Conservation (phyloP, 2,329 filamentous ascomycete genomes). For the Periconia sp. region DNA sequence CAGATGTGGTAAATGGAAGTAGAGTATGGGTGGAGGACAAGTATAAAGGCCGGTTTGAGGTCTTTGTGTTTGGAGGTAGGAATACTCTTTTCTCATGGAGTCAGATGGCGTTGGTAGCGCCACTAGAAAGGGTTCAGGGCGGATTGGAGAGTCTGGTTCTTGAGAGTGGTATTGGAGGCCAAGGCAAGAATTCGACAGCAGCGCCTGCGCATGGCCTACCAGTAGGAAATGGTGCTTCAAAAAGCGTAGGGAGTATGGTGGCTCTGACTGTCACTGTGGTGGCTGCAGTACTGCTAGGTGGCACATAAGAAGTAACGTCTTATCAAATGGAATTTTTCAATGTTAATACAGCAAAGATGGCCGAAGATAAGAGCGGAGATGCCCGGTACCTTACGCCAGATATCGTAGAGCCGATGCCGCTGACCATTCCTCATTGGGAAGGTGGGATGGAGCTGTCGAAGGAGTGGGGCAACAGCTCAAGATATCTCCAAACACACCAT, state of each 20-base stretch:
- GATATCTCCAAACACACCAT: not conserved
- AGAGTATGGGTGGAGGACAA: slow-evolving; percentile 52
- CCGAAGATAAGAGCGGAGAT: not conserved
- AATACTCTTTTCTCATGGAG: slow-evolving; percentile 58
- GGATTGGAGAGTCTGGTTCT: slow-evolving; percentile 23
- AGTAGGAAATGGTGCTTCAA: not conserved
- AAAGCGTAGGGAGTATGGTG: not conserved
- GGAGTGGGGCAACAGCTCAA: slow-evolving; percentile 21
- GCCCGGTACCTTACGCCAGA: not conserved
- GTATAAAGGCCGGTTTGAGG: slow-evolving; percentile 56
- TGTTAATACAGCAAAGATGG: not conserved
- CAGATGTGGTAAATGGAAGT: slow-evolving; percentile 50
- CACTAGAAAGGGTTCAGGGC: slow-evolving; percentile 42
- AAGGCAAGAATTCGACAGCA: slow-evolving; percentile 9
- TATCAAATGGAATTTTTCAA: not conserved
- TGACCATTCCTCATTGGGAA: slow-evolving; percentile 18
- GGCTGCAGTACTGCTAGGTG: not conserved
- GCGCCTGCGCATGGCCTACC: not conserved
- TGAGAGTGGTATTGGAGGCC: slow-evolving; percentile 15
- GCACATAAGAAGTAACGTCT: not conserved
- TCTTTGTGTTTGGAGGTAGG: slow-evolving; percentile 56
- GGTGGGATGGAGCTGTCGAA: slow-evolving; percentile 29
- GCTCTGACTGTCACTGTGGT: not conserved
- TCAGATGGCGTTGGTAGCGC: slow-evolving; percentile 60
- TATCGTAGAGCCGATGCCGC: not conserved